Conservation (phyloP, 2,329 filamentous ascomycete genomes). For the Cytospora piceicola region DNA sequence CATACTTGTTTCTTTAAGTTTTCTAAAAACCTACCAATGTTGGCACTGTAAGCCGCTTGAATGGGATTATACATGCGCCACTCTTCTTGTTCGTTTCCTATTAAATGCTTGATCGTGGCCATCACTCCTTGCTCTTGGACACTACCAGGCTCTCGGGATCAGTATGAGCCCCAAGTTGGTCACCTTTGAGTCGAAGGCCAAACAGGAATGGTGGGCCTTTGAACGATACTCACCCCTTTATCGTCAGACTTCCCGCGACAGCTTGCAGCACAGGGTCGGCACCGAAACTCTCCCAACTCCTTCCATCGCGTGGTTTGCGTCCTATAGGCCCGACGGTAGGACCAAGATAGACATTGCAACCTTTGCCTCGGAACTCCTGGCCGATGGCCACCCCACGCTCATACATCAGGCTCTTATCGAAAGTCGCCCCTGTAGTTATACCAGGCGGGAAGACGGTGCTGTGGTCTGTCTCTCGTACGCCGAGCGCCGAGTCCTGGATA, state of each 20-base stretch:
- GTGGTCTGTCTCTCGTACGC: constrained; percentile 73
- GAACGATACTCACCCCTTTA: constrained; percentile 61
- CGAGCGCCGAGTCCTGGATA: constrained; percentile 72
- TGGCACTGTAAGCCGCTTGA: constrained; percentile 58
- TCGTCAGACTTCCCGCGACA: constrained; percentile 70
- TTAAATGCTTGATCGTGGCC: constrained; percentile 79
- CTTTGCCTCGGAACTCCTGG: constrained; percentile 73
- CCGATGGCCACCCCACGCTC: constrained; percentile 70
- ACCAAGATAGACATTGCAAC: constrained; percentile 71
- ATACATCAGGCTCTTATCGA: constrained; percentile 73
- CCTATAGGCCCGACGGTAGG: constrained; percentile 73
- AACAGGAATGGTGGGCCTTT: no score
- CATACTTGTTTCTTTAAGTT: no score
- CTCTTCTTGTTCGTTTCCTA: constrained; percentile 74
- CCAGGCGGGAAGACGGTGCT: constrained; percentile 78
- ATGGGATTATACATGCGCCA: constrained; percentile 60
- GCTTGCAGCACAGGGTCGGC: constrained; percentile 73
- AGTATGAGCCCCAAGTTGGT: not conserved
- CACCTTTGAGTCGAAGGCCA: not conserved
- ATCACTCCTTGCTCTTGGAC: constrained; percentile 83
- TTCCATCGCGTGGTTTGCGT: constrained; percentile 71
- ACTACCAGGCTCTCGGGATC: constrained; percentile 4
- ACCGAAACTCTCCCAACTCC: constrained; percentile 78
- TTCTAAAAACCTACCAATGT: constrained; percentile 46
- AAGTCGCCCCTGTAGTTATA: constrained; percentile 77